phyloP scores from a whole-genome alignment of 2,329 filamentous ascomycete species.

The Botrytis squamosa region DNA sequence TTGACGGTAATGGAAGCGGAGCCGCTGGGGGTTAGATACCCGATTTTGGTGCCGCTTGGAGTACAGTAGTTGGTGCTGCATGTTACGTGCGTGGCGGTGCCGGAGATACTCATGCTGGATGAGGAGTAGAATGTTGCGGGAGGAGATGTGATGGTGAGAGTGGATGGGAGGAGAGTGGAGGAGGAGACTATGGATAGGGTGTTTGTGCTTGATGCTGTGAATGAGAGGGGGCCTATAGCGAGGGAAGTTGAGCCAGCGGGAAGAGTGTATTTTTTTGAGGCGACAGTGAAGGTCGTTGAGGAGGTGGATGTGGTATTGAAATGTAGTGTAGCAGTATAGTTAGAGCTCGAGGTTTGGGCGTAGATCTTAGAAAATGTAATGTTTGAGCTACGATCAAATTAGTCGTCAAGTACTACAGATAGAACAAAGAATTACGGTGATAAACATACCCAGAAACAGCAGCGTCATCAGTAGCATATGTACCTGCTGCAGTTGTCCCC shows the following conservation, averaged over 20 bases:
- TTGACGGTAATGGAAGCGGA: constrained; percentile 25
- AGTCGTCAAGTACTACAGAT: not conserved
- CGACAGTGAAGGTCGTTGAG: constrained; percentile 24
- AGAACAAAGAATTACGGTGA: not conserved
- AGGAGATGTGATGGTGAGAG: constrained; percentile 25
- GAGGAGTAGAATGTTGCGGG: constrained; percentile 45
- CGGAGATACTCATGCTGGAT: constrained; percentile 55
- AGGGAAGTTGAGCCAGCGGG: constrained; percentile 20
- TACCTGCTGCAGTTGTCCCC: constrained; percentile 22
- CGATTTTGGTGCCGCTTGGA: constrained; percentile 33
- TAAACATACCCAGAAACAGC: constrained; percentile 24
- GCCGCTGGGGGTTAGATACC: constrained; percentile 25
- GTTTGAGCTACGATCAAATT: constrained; percentile 22
- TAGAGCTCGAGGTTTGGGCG: constrained; percentile 28
- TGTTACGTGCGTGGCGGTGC: constrained; percentile 33
- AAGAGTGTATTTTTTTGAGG: constrained; percentile 23
- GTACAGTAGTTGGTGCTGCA: constrained; percentile 29
- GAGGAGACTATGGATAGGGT: constrained; percentile 24
- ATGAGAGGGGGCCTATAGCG: constrained; percentile 22
- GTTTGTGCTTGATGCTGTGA: constrained; percentile 29
- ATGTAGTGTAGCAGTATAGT: constrained; percentile 27
- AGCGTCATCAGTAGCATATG: constrained; percentile 26
- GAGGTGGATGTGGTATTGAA: constrained; percentile 22
- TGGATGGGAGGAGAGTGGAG: constrained; percentile 19
- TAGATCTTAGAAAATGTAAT: constrained; percentile 30